Base-by-base conservation (phyloP, 169 alveolate genomes). In the Plasmodium inui region DNA sequence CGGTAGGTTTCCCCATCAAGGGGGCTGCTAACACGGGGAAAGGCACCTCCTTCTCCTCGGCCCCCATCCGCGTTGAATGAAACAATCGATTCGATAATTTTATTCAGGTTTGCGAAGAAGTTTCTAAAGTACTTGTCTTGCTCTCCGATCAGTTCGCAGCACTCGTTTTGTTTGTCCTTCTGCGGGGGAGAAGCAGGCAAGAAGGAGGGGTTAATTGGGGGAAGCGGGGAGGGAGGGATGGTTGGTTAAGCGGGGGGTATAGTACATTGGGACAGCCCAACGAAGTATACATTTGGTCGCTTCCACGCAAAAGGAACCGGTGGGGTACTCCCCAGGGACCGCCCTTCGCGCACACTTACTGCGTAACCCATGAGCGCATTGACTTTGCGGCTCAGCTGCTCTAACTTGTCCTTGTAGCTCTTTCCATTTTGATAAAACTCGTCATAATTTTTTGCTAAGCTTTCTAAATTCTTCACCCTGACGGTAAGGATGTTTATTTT, bases 121-220 rank as follows among this genome's bases (percentile, higher is more conserved):
- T 74, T 74, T 19, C 67, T 86, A 30, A 78, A 86, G 61, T 86
- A 86, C 44, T 74, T 74, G 14, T 86, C 86, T n/a, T 74, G 93
- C 80, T 86, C 86, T 74, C 71, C 81, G 61, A 32, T 34, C 53
- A 86, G n/a, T 76, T 76, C 71, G 17, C 70, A 76, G 85, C 80
- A 86, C 80, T 86, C 93, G 61, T 74, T 76, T 76, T 86, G 86
- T 41, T 86, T 86, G 46, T 86, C 93, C 34, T 74, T 86, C 93
- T 86, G 70, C 55, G 39, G 76, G 76, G 37, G 37, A 22, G 34
- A 22, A 67, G 32, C 34, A 5, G 9, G 76, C 1, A 61, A 0
- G 76, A 8, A 26, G 12, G 6, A 14, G 70, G 4, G 70, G 14
- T 10, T 53, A n/a, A 3, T 3, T 53, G 34, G 8, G 73, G 6